Evolutionary conservation across 2,329 filamentous ascomycete species (phyloP).

Genomic region (Metarhizium guizhouense): DNA sequence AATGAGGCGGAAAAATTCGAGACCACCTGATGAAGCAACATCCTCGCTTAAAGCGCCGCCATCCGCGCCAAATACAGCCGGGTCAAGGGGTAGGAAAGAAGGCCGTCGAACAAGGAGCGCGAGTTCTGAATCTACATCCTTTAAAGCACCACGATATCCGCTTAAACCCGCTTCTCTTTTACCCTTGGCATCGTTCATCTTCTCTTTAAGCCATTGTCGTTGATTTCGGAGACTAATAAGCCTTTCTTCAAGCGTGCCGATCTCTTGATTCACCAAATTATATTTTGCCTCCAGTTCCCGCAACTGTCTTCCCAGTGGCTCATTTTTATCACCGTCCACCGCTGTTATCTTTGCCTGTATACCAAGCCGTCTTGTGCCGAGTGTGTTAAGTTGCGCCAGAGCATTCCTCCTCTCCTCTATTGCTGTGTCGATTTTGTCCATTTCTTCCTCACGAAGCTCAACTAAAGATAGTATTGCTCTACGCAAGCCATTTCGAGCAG

Average conservation of each 20-base stretch:
- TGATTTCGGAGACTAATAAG: constrained; percentile 51
- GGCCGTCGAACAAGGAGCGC: constrained; percentile 49
- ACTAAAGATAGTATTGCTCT: constrained; percentile 55
- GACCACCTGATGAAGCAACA: constrained; percentile 26
- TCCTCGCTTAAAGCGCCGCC: constrained; percentile 9
- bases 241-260: constrained; percentile 55
- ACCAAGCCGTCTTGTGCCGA: constrained; percentile 40
- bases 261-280: constrained; percentile 48
- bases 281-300: constrained; percentile 48
- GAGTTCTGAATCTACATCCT: constrained; percentile 56
- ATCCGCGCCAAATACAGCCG: constrained; percentile 27
- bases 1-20: constrained; percentile 51
- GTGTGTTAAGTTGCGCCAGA: constrained; percentile 46
- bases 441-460: constrained; percentile 59
- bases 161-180: constrained; percentile 62
- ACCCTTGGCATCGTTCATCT: constrained; percentile 55
- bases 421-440: constrained; percentile 48
- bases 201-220: constrained; percentile 48
- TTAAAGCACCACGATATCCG: constrained; percentile 59
- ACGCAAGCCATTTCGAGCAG: constrained; percentile 56
- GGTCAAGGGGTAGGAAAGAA: constrained; percentile 43
- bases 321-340: constrained; percentile 46
- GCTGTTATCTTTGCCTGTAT: constrained; percentile 42
- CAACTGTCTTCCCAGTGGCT: constrained; percentile 53
- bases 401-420: constrained; percentile 47